Evolutionary conservation across 23 red algal species (phyloP), one percentile per base, ranked within the genome.

Genomic region (Gracilaria caudata): DNA sequence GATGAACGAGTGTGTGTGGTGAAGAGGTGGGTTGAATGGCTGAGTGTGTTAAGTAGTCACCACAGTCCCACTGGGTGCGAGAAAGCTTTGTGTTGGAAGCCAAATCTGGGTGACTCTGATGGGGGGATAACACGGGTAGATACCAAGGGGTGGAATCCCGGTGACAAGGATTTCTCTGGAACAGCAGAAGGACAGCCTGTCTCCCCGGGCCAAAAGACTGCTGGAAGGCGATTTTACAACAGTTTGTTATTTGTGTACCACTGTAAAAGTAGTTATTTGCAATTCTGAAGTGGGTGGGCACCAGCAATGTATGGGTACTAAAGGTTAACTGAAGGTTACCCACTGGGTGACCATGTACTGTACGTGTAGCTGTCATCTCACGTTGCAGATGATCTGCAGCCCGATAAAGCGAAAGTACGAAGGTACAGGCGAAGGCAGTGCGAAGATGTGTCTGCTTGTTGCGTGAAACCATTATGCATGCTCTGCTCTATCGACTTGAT

Each of bases 141-240:
- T n/a, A 60, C 61, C 61, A 26, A 36, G 36, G 13, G 29, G 12
- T 66, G 61, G 61, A 66, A 66, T 66, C 30, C 13, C 61, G 11
- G 25, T 66, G 61, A 66, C 36, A n/a, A 16, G 25, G 61, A 66
- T 19, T 36, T 37, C 61, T 66, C 70, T 75, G 38, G 38, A 75
- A 75, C 39, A 0, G 19, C 1, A 2, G 2, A 4, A 12, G 70
- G 70, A 75, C 70, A 75, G 70, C 32, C 70, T 75, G 70, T 75
- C 40, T 3, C 58, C 57, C 57, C 4, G 20, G 26, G 25, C 26
- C 60, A 65, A 4, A 35, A 32, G 23, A 47, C 40, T 46, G 70
- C 70, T 75, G 70, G 70, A 75, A 75, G 70, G 70, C 70, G 47
- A 75, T 13, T 75, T 47, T 73, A 25, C 57, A 25, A 61, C 57